Evolutionary conservation across 1,284 basidiomycete species (phyloP), one percentile per base, ranked within the genome.

Genomic region (Leccinum solheimii): DNA sequence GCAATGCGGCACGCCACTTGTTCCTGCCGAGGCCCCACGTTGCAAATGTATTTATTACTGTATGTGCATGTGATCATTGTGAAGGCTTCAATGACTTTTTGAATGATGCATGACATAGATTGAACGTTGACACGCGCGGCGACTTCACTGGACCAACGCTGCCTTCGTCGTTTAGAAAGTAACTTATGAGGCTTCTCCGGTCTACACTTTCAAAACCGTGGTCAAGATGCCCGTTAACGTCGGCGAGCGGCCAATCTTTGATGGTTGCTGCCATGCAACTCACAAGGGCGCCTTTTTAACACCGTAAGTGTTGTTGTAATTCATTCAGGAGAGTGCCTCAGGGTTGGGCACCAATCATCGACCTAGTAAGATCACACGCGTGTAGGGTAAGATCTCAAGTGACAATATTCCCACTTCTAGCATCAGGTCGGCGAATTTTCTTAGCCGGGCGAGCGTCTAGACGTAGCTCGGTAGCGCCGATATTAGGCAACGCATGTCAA

Each of bases 341-440:
- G 19, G 43, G 38, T 38, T 27, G 32, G 51, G 55, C 40, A 30
- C 23, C 36, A 16, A 27, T 38, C 34, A 30, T 16, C 30, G 5
- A 27, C 11, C n/a, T 13, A 30, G 14, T 13, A 30, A 19, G 26
- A 38, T 62, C 58, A 13, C 68, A 70, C 57, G 54, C 59, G 19
- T 9, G 14, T 36, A 34, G 56, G 56, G 60, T 56, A 32, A 27
- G 38, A 38, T 5, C n/a, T 40, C 38, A 36, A 36, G 36, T 36
- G 13, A 16, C 13, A 43, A 43, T 16, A 43, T 60, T 34, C 8
- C 9, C 40, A 7, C 34, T 61, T 63, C 34, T 34, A 27, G 38
- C 6, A n/a, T 36, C 21, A 53, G 38, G 38, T 43, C 49, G 52
- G 59, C 16, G 43, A 53, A 34, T 63, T 27, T 30, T 16, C 21